Conservation (phyloP, 2,329 filamentous ascomycete species). For the Aureobasidium leucospermi region DNA sequence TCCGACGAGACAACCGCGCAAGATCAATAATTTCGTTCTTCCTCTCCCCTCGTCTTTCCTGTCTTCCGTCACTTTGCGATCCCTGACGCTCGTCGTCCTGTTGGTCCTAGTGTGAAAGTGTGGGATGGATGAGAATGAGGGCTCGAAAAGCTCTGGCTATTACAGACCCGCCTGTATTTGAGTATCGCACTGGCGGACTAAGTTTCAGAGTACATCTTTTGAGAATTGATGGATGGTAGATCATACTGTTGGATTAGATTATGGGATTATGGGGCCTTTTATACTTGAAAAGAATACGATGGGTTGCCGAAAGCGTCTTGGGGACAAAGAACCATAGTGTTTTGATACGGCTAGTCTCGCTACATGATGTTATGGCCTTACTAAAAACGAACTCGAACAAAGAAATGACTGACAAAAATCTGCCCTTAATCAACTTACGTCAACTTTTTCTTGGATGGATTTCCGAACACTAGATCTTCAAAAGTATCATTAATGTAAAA, state of each 20-base stretch:
- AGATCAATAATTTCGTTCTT: slow-evolving; percentile 12
- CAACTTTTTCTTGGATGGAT: too few relatives aligned
- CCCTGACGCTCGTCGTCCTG: neutral
- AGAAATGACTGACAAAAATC: too few relatives aligned
- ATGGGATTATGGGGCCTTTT: neutral
- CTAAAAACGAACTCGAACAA: too few relatives aligned
- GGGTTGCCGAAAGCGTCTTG: too few relatives aligned
- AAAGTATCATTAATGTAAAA: too few relatives aligned
- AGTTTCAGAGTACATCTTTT: slow-evolving; percentile 24
- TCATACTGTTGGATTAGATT: neutral
- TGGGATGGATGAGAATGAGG: neutral
- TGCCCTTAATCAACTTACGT: too few relatives aligned
- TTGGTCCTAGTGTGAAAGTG: neutral
- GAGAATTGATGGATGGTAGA: neutral
- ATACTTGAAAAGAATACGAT: too few relatives aligned
- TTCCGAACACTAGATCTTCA: too few relatives aligned
- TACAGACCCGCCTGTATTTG: slow-evolving; percentile 26
- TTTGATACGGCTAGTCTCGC: too few relatives aligned
- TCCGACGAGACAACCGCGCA: slow-evolving; percentile 15
- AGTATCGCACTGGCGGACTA: slow-evolving; percentile 27
- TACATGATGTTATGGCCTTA: too few relatives aligned
- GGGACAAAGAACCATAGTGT: too few relatives aligned
- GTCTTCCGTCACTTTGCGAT: slow-evolving; percentile 2
- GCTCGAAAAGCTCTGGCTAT: slow-evolving; percentile 18
- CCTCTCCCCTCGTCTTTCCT: slow-evolving; percentile 10